Conservation (phyloP, 495 filamentous ascomycete genomes). For the Penicillium canariense region DNA sequence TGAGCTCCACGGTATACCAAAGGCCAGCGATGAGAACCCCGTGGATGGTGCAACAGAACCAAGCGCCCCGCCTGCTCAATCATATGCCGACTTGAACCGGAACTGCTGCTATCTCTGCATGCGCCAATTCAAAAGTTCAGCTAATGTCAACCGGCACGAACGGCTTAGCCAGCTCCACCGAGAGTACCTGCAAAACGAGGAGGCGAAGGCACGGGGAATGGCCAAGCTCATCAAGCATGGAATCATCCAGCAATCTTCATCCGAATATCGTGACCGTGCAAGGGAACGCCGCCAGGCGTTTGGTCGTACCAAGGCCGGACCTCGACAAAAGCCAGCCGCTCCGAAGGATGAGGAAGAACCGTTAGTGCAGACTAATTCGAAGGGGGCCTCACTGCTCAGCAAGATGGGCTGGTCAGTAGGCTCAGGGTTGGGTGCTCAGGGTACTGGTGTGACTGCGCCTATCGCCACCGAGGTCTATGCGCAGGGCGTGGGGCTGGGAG, state of each 20-base stretch:
- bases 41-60: slow-evolving; percentile 13
- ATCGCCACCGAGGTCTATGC: slow-evolving; percentile 78
- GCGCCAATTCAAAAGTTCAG: slow-evolving; percentile 66
- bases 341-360: slow-evolving; percentile 34
- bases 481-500: slow-evolving; percentile 81
- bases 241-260: slow-evolving; percentile 25
- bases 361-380: slow-evolving; percentile 56
- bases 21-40: slow-evolving; percentile 29
- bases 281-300: slow-evolving; percentile 76
- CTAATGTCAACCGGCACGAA: slow-evolving; percentile 74
- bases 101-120: slow-evolving; percentile 78
- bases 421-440: slow-evolving; percentile 75
- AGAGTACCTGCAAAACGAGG: slow-evolving; percentile 62
- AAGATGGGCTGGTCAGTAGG: slow-evolving; percentile 92
- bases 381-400: slow-evolving; percentile 77
- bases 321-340: slow-evolving; percentile 28
- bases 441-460: slow-evolving; percentile 72
- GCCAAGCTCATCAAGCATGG: slow-evolving; percentile 28
- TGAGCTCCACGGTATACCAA: slow-evolving; percentile 67
- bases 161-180: slow-evolving; percentile 72
- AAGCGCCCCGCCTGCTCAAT: slow-evolving; percentile 43
- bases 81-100: slow-evolving; percentile 67
- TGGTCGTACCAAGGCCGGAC: slow-evolving; percentile 57
- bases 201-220: slow-evolving; percentile 33
- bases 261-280: slow-evolving; percentile 78